phyloP scores from a whole-genome alignment of 192 early-diverging fungal species.

The Backusella mclennaniae region DNA sequence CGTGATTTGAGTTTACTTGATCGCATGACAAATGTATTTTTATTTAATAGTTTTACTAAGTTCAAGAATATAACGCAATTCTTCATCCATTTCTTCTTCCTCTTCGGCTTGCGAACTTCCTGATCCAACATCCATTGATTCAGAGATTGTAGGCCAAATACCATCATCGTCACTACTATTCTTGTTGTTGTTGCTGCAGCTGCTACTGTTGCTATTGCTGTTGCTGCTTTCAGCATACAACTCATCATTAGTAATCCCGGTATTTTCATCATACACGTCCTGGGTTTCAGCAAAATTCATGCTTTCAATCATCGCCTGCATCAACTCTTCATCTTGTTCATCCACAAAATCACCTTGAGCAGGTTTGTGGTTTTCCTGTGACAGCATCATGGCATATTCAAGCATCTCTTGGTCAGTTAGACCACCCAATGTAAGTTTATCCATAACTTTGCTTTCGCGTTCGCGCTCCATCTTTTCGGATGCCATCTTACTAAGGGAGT shows the following conservation, averaged over 20 bases:
- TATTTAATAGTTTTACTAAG: conserved; percentile 22
- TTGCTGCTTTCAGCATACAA: not conserved
- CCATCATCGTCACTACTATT: not conserved
- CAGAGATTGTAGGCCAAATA: conserved; percentile 6
- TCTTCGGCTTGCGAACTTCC: not conserved
- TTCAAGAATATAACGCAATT: conserved; percentile 32
- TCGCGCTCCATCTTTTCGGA: conserved; percentile 32
- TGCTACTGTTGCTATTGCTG: not conserved
- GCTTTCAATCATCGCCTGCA: conserved; percentile 36
- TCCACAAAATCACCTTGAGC: not conserved
- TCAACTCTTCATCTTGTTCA: conserved; percentile 29
- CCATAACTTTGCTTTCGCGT: not conserved
- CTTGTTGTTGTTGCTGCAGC: too few relatives aligned
- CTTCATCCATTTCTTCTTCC: conserved; percentile 33
- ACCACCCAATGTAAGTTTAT: conserved; percentile 36
- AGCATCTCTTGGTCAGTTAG: conserved; percentile 57
- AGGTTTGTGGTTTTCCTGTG: conserved; percentile 13
- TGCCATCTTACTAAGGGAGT: conserved; percentile 24
- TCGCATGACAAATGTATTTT: not conserved
- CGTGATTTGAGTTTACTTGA: not conserved
- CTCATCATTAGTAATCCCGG: not conserved
- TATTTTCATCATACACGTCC: not conserved
- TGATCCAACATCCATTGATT: not conserved
- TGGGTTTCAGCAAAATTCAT: conserved; percentile 16
- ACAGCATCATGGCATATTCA: conserved; percentile 57